A percentile compares a stretch with the other conserved stretches of the same genome.
Conservation (phyloP, 805 yeast genomes). For the Candida railenensis region DNA sequence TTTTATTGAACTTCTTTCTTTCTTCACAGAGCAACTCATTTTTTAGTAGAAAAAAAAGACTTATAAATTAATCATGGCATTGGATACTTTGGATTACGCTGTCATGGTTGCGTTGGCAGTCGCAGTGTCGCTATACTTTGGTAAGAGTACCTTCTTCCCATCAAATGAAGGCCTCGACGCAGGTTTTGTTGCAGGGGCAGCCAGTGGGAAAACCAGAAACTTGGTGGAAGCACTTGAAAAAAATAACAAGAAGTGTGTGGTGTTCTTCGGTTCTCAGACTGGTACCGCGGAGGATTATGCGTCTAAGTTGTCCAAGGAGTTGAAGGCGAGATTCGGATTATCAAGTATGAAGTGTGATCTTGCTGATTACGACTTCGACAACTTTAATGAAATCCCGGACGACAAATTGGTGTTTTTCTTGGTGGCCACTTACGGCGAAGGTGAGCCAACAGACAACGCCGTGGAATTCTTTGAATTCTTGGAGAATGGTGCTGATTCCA, state of each 20-base stretch:
- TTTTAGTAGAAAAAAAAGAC: not conserved
- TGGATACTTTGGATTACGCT: constrained; percentile 71
- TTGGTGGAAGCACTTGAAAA: constrained; percentile 54
- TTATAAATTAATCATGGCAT: constrained; percentile 44
- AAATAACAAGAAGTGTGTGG: constrained; percentile 71
- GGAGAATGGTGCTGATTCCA: constrained; percentile 52
- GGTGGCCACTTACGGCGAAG: constrained; percentile 96
- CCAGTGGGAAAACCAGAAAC: constrained; percentile 50
- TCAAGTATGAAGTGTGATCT: constrained; percentile 84
- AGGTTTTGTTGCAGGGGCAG: constrained; percentile 25
- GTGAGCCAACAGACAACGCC: constrained; percentile 98
- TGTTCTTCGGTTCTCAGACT: constrained; percentile 93
- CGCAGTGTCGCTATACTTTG: constrained; percentile 66
- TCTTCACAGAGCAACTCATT: not conserved
- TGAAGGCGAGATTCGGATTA: constrained; percentile 76
- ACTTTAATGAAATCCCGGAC: constrained; percentile 60
- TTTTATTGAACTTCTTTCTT: not conserved
- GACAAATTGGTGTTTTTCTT: constrained; percentile 64
- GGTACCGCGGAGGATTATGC: constrained; percentile 99
- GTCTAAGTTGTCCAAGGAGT: constrained; percentile 83
- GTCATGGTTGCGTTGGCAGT: constrained; percentile 64
- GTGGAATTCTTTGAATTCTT: constrained; percentile 70
- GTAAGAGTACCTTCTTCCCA: constrained; percentile 58
- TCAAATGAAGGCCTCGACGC: constrained; percentile 22
- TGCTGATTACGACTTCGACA: constrained; percentile 84